Conservation (phyloP, 1,284 basidiomycete species). For the Taiwanofungus camphoratus region DNA sequence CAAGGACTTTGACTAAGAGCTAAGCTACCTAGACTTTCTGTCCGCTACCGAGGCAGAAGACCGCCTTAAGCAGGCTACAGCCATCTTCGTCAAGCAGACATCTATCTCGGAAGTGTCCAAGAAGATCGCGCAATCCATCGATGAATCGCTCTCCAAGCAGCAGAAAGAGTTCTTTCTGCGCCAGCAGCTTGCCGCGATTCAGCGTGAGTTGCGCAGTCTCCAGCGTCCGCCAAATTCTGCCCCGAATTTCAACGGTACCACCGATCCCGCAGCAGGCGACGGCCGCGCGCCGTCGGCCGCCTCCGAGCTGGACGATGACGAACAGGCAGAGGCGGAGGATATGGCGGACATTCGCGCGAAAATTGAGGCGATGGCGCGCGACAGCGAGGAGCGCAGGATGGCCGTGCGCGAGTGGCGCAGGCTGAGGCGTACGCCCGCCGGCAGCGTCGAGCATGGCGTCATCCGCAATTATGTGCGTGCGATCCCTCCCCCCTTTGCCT, state of each 20-base stretch:
- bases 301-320: constrained; percentile 67
- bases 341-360: constrained; percentile 74
- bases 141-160: constrained; percentile 73
- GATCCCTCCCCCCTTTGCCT: constrained; percentile 1
- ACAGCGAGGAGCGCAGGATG: constrained; percentile 73
- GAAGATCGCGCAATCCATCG: constrained; percentile 73
- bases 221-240: constrained; percentile 29
- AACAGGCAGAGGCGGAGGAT: constrained; percentile 72
- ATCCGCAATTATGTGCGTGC: constrained; percentile 66
- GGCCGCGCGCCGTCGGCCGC: constrained; percentile 1
- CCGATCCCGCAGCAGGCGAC: constrained; percentile 2
- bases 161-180: constrained; percentile 81
- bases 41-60: constrained; percentile 48
- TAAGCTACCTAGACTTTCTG: constrained; percentile 45
- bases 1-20: not conserved
- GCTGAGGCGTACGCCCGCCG: constrained; percentile 67
- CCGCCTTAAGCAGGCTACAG: constrained; percentile 58
- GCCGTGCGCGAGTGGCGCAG: constrained; percentile 80
- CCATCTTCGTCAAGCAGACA: constrained; percentile 64
- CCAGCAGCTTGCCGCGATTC: constrained; percentile 86
- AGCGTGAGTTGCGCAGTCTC: constrained; percentile 76
- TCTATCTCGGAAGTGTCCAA: constrained; percentile 72
- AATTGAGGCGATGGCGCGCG: constrained; percentile 74
- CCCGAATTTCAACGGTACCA: not conserved
- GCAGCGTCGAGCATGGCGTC: constrained; percentile 76